phyloP scores from a whole-genome alignment of 176 grass and related monocot genomes.

The Oryza rufipogon region DNA sequence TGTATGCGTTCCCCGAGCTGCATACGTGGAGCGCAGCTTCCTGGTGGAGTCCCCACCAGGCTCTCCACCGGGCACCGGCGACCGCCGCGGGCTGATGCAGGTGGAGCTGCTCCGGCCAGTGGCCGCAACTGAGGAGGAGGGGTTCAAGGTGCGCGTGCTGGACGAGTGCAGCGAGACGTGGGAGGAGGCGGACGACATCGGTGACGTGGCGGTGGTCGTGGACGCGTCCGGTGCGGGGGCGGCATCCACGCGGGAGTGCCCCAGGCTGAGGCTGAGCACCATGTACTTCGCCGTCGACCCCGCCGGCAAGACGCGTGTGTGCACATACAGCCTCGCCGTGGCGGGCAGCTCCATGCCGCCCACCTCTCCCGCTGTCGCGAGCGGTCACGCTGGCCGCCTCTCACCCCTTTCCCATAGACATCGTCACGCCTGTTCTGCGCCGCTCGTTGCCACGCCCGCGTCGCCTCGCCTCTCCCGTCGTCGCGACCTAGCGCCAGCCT shows the following conservation, averaged over 20 bases:
- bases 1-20: conserved; percentile 52
- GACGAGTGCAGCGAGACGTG: neutral
- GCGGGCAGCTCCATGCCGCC: neutral
- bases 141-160: too few species aligned
- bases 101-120: too few species aligned
- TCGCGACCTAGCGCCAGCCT: too few species aligned
- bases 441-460: too few species aligned
- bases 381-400: too few species aligned
- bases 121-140: too few species aligned
- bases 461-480: too few species aligned
- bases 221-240: conserved; percentile 44
- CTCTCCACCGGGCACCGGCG: neutral
- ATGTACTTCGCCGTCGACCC: conserved; percentile 47
- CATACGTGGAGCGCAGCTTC: conserved; percentile 47
- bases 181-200: conserved; percentile 53
- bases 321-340: conserved; percentile 42
- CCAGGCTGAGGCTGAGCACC: conserved; percentile 46
- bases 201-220: conserved; percentile 48
- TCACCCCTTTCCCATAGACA: too few species aligned
- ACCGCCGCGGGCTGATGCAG: too few species aligned
- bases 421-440: too few species aligned
- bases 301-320: conserved; percentile 42
- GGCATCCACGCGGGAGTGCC: conserved; percentile 43
- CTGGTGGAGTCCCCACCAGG: conserved; percentile 39
- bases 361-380: too few species aligned